phyloP scores from a whole-genome alignment of 169 alveolate genomes.

The Eimeria acervulina region DNA sequence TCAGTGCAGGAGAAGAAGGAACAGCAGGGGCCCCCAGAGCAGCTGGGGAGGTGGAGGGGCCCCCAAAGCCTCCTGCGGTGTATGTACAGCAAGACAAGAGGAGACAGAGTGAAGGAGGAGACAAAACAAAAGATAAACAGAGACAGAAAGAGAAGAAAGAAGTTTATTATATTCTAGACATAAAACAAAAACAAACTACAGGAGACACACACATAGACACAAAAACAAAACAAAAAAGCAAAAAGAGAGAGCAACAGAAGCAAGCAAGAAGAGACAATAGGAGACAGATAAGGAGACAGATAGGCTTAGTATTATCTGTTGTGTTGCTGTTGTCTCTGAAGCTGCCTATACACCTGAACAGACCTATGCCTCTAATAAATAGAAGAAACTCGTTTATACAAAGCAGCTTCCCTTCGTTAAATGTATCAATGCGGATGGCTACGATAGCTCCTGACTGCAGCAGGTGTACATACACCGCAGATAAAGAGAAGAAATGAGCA shows the following conservation, averaged over 20 bases:
- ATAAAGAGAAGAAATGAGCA: too few species aligned
- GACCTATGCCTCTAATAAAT: conserved; percentile 82
- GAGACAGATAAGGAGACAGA: background rate
- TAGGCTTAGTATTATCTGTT: too few species aligned
- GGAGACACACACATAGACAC: background rate
- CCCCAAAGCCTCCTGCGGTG: background rate
- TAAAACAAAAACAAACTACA: background rate
- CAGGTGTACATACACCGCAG: too few species aligned
- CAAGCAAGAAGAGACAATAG: background rate
- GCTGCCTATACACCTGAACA: background rate
- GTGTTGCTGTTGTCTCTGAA: too few species aligned
- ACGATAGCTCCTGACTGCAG: conserved; percentile 80
- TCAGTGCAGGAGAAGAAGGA: too few species aligned
- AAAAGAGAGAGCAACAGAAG: too few species aligned
- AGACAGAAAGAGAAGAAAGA: too few species aligned
- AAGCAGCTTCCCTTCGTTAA: background rate
- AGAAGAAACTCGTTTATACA: conserved; percentile 52
- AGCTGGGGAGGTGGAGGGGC: too few species aligned
- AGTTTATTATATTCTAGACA: too few species aligned
- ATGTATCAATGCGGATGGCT: background rate
- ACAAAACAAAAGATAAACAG: background rate
- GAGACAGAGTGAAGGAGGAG: background rate
- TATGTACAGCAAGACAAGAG: background rate
- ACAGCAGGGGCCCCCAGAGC: too few species aligned
- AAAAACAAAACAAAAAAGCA: too few species aligned